Conservation (phyloP, 139 green algal genomes). For the Micractinium sp. region DNA sequence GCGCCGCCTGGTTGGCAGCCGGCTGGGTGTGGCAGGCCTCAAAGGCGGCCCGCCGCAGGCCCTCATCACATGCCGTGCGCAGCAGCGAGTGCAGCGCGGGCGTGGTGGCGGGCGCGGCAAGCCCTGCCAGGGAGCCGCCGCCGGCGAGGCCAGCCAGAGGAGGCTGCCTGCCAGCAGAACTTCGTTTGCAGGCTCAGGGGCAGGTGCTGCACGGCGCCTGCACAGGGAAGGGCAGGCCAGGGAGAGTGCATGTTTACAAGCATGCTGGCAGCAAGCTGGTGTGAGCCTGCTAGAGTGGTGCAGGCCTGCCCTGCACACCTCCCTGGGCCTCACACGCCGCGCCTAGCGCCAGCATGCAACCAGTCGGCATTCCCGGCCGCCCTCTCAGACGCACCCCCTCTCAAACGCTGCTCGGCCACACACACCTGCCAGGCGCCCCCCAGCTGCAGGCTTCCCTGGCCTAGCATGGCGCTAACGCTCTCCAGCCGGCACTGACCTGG, state of each 20-base stretch:
- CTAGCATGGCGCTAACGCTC: too few species aligned
- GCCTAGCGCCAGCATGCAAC: too few species aligned
- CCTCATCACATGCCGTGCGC: neutral
- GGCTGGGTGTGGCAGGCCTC: slow-evolving; percentile 46
- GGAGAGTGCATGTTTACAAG: neutral
- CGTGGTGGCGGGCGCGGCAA: neutral
- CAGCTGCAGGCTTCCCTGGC: too few species aligned
- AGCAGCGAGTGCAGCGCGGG: slow-evolving; percentile 3
- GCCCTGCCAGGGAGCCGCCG: neutral
- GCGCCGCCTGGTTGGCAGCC: slow-evolving; percentile 58
- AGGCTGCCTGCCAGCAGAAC: neutral
- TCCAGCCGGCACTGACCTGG: too few species aligned
- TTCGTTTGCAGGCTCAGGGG: neutral
- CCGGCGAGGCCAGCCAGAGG: neutral
- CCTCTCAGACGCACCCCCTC: too few species aligned
- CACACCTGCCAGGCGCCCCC: too few species aligned
- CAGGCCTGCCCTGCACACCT: too few species aligned
- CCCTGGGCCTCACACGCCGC: too few species aligned
- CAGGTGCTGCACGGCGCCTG: neutral
- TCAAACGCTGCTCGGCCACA: too few species aligned
- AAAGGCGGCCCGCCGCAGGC: slow-evolving; percentile 57
- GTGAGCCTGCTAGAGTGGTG: too few species aligned
- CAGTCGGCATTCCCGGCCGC: too few species aligned
- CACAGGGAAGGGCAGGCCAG: neutral
- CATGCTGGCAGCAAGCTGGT: too few species aligned